Conservation (phyloP, 2,329 filamentous ascomycete genomes). For the Claviceps lovelessii region DNA sequence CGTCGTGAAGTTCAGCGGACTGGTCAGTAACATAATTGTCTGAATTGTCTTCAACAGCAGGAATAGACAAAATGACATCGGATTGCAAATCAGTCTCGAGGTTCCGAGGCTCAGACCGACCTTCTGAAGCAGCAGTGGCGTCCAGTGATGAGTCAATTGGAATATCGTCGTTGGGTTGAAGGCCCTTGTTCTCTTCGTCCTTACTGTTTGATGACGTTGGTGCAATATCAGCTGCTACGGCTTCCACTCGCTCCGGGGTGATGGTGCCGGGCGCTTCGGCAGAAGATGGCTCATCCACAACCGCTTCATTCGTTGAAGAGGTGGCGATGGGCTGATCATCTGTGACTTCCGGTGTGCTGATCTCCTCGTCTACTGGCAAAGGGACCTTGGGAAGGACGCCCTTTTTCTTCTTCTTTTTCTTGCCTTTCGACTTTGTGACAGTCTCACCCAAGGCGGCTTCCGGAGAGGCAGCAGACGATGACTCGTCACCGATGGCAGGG, state of each 20-base stretch:
- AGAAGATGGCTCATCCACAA: not conserved
- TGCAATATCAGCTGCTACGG: not conserved
- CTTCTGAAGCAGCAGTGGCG: not conserved
- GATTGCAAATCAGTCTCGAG: not conserved
- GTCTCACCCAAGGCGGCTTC: slow-evolving; percentile 3
- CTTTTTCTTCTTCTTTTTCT: slow-evolving; percentile 14
- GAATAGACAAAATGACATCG: no score
- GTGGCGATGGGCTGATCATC: not conserved
- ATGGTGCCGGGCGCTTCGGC: not conserved
- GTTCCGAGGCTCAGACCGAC: not conserved
- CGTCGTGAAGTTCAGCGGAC: not conserved
- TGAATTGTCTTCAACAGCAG: not conserved
- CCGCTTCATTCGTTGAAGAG: not conserved
- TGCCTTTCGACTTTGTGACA: slow-evolving; percentile 8
- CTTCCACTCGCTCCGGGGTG: not conserved
- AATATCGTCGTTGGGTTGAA: not conserved
- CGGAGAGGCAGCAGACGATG: slow-evolving; percentile 1
- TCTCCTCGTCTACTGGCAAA: slow-evolving; percentile 4
- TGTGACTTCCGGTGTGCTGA: not conserved
- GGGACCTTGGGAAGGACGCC: slow-evolving; percentile 7
- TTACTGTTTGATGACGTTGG: slow-evolving; percentile 4
- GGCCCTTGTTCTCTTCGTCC: slow-evolving; percentile 7
- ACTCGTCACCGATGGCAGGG: slow-evolving; percentile 1
- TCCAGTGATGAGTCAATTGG: not conserved
- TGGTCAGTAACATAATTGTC: not conserved